Evolutionary conservation across 805 yeast species (phyloP).

Genomic region (Metschnikowia kunwiensis): DNA sequence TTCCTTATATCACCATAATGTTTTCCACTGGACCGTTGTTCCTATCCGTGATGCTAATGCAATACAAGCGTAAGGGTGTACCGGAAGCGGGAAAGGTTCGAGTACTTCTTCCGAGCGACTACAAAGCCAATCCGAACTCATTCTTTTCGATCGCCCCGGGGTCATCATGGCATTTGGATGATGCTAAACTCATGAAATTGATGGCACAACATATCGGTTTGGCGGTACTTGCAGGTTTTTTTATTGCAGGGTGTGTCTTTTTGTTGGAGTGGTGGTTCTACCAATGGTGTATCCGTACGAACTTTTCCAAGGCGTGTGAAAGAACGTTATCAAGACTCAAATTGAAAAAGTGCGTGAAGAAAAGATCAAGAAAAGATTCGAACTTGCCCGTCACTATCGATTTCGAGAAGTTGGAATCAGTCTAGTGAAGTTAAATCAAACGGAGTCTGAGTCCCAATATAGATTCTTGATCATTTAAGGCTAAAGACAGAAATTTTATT

Average conservation of each 20-base stretch:
- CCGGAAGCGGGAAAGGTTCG: conserved; percentile 64
- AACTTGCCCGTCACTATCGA: conserved; percentile 46
- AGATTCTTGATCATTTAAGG: no score
- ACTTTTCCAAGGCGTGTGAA: conserved; percentile 25
- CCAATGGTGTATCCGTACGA: conserved; percentile 30
- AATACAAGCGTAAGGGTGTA: conserved; percentile 76
- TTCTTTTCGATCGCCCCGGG: conserved; percentile 78
- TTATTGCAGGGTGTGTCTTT: conserved; percentile 45
- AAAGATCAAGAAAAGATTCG: conserved; percentile 52
- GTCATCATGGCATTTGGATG: conserved; percentile 90
- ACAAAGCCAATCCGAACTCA: conserved; percentile 56
- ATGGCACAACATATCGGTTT: conserved; percentile 72
- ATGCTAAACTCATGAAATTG: conserved; percentile 73
- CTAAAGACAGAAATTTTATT: no score
- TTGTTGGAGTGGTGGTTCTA: conserved; percentile 41
- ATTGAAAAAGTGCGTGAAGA: conserved; percentile 23
- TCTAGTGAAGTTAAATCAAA: not conserved
- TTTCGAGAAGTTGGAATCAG: conserved; percentile 18
- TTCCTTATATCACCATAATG: conserved; percentile 91
- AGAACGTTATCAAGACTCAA: conserved; percentile 12
- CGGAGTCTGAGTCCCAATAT: no score
- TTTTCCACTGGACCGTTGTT: conserved; percentile 90
- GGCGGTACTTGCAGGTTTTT: conserved; percentile 68
- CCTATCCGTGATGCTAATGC: conserved; percentile 82
- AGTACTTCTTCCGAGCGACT: conserved; percentile 69